These are phyloP conservation scores for Helminthosporium solani DNA, from an alignment of 2,329 filamentous ascomycete species.

Conservation along the genomic window DNA sequence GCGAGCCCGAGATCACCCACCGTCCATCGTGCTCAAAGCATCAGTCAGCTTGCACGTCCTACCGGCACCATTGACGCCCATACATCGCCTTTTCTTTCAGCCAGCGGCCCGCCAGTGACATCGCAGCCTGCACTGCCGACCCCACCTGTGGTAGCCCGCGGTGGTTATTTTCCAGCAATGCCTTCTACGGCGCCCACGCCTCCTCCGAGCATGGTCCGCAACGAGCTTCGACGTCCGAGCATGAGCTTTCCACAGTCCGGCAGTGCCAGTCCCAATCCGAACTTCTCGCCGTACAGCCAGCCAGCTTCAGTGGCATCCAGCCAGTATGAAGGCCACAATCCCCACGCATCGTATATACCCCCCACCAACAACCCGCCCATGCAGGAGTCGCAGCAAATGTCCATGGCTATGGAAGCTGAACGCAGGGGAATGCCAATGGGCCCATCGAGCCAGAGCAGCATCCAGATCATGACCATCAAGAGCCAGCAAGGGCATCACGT, in stretches of 20 bases:
- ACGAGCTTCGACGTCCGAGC: conserved; percentile 29
- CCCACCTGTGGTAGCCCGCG: conserved; percentile 48
- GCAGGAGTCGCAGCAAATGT: conserved; percentile 36
- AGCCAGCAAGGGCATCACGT: conserved; percentile 53
- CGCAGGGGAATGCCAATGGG: conserved; percentile 48
- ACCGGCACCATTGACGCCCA: conserved; percentile 53
- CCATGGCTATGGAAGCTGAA: conserved; percentile 35
- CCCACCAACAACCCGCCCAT: conserved; percentile 13
- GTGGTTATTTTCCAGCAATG: conserved; percentile 34
- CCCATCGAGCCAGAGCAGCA: conserved; percentile 49
- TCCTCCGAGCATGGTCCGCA: conserved; percentile 24
- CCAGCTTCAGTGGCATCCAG: conserved; percentile 36
- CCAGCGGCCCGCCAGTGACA: conserved; percentile 40
- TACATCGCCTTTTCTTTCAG: conserved; percentile 50
- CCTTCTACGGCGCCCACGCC: conserved; percentile 37
- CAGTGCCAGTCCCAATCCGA: conserved; percentile 49
- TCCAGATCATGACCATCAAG: conserved; percentile 56
- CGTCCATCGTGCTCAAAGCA: conserved; percentile 52
- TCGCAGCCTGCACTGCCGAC: conserved; percentile 50
- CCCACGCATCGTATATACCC: conserved; percentile 21
- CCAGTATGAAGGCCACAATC: conserved; percentile 39
- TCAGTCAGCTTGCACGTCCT: conserved; percentile 46
- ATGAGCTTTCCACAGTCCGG: conserved; percentile 45
- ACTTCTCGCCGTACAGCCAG: conserved; percentile 44
- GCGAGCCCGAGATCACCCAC: conserved; percentile 60